Conservation (phyloP, 345 rosid genomes). For the Eucalyptus rudis region DNA sequence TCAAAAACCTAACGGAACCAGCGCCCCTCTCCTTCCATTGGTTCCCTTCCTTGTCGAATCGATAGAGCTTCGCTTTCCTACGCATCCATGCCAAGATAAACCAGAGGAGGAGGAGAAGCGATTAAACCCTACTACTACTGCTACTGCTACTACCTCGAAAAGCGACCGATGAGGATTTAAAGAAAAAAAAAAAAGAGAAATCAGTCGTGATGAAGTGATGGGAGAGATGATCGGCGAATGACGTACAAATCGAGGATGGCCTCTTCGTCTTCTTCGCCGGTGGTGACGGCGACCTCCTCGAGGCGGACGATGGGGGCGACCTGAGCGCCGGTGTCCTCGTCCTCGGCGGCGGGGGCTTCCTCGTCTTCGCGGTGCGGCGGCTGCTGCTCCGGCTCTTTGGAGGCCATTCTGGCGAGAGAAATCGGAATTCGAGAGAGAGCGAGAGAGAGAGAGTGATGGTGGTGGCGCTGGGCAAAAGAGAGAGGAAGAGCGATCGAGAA, state of each 20-base stretch:
- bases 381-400: slow-evolving; percentile 31
- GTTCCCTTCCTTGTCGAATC: slow-evolving; percentile 68
- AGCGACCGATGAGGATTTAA: not conserved
- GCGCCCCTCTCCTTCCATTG: slow-evolving; percentile 98
- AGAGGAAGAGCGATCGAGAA: not conserved
- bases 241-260: slow-evolving; percentile 68
- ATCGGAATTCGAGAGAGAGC: not conserved
- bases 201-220: not conserved
- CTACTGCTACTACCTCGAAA: not conserved
- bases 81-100: not conserved
- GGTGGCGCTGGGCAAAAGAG: not conserved
- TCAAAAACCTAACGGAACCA: slow-evolving; percentile 80
- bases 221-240: not conserved
- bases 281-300: slow-evolving; percentile 72
- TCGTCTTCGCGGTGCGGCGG: slow-evolving; percentile 46
- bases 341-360: slow-evolving; percentile 56
- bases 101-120: not conserved
- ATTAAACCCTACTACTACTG: not conserved
- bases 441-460: not conserved
- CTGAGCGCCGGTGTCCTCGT: slow-evolving; percentile 94
- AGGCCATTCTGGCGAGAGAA: slow-evolving; percentile 31
- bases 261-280: slow-evolving; percentile 90
- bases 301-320: slow-evolving; percentile 76
- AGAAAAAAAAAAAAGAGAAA: not conserved
- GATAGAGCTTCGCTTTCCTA: slow-evolving; percentile 85